Conservation (phyloP, 2,329 filamentous ascomycete species). For the Colletotrichum gloeosporioides region DNA sequence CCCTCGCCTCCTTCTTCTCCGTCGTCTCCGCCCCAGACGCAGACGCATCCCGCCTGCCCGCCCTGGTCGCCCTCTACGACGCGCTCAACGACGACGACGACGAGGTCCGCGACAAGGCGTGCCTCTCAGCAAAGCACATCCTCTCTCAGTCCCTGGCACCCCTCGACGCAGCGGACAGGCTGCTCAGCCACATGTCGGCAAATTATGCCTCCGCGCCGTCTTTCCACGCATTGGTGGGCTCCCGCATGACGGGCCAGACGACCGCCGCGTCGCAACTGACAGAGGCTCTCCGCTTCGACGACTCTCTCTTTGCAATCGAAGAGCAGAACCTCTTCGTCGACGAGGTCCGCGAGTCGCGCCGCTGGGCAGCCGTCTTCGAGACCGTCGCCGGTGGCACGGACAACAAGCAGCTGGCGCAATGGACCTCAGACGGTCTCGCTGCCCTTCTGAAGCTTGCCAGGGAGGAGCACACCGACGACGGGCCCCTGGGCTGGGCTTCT, state of each 20-base stretch:
- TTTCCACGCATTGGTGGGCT: constrained; percentile 46
- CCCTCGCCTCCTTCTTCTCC: constrained; percentile 58
- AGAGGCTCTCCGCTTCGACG: constrained; percentile 58
- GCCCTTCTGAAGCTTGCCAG: constrained; percentile 39
- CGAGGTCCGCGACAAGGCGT: constrained; percentile 75
- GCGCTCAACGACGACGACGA: constrained; percentile 90
- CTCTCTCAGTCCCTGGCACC: constrained; percentile 52
- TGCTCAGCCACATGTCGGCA: constrained; percentile 47
- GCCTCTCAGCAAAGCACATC: constrained; percentile 52
- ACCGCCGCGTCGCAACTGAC: constrained; percentile 45
- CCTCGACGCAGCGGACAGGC: constrained; percentile 49
- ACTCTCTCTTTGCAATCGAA: constrained; percentile 82
- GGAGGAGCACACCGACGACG: constrained; percentile 49
- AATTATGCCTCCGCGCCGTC: constrained; percentile 36
- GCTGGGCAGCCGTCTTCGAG: constrained; percentile 67
- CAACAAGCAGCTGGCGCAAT: constrained; percentile 39
- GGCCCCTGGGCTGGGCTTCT: constrained; percentile 75
- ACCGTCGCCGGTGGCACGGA: constrained; percentile 15
- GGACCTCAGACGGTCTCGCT: constrained; percentile 57
- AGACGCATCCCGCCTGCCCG: constrained; percentile 50
- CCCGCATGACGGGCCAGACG: constrained; percentile 46
- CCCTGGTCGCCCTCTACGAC: constrained; percentile 74
- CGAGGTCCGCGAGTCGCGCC: constrained; percentile 72
- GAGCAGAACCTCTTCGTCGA: constrained; percentile 96
- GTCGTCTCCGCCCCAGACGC: constrained; percentile 27